Evolutionary conservation across 75 land plant species (phyloP).

Genomic region (Gnetum montanum): DNA sequence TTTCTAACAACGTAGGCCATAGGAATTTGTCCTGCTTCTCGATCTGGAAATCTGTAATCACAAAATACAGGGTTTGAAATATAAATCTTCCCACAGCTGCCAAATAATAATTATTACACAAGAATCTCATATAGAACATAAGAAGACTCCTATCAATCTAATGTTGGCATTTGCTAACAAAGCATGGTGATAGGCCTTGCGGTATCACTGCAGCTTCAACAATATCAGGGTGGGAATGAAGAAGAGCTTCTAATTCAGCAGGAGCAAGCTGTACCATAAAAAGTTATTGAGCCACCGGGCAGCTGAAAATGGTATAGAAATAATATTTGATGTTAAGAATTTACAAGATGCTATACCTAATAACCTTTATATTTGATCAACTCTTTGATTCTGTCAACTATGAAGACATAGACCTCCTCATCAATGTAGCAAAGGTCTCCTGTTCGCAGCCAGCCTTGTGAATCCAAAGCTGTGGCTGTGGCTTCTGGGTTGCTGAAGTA

Average conservation of each 20-base stretch:
- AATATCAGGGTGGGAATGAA: slow-evolving; percentile 54
- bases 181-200: too few relatives aligned
- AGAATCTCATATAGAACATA: background rate
- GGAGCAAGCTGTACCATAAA: slow-evolving; percentile 67
- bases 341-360: slow-evolving; percentile 57
- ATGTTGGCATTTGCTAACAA: too few relatives aligned
- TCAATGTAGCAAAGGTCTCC: slow-evolving; percentile 83
- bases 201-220: slow-evolving; percentile 68
- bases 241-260: slow-evolving; percentile 60
- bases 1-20: too few relatives aligned
- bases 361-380: slow-evolving; percentile 86
- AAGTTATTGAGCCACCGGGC: too few relatives aligned
- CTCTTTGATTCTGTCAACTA: slow-evolving; percentile 82
- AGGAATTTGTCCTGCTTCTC: too few relatives aligned
- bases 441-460: slow-evolving; percentile 73
- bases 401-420: slow-evolving; percentile 58
- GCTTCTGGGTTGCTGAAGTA: slow-evolving; percentile 64
- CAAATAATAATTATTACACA: background rate
- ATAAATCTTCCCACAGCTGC: too few relatives aligned
- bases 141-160: too few relatives aligned
- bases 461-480: slow-evolving; percentile 43
- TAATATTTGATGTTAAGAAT: too few relatives aligned
- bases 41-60: too few relatives aligned
- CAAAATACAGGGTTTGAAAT: too few relatives aligned
- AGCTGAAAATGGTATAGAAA: too few relatives aligned